Evolutionary conservation across 345 rosid species (phyloP).

Genomic region (Salix viminalis): DNA sequence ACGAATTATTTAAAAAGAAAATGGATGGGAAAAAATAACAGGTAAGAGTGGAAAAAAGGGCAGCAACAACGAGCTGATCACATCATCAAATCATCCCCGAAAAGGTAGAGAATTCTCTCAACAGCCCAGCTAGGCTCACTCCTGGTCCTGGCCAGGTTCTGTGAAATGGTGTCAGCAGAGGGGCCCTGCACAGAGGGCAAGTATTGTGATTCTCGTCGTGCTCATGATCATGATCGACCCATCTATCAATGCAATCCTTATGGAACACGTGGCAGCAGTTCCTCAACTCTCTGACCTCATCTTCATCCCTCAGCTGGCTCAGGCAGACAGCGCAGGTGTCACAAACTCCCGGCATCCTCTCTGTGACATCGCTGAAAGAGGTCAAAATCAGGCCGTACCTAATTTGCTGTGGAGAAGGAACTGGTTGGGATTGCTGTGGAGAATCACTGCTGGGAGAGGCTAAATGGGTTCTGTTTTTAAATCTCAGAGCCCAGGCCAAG

Average conservation of each 20-base stretch:
- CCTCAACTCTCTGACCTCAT: conserved; percentile 72
- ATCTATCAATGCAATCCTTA: conserved; percentile 74
- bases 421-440: not conserved
- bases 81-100: conserved; percentile 71
- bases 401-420: conserved; percentile 43
- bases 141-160: conserved; percentile 34
- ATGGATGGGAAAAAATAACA: not conserved
- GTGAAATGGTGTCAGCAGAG: conserved; percentile 53
- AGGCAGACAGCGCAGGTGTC: conserved; percentile 88
- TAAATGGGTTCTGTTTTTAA: conserved; percentile 36
- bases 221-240: conserved; percentile 70
- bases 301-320: conserved; percentile 41
- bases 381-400: conserved; percentile 52
- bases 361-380: conserved; percentile 51
- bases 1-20: not conserved
- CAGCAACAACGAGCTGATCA: conserved; percentile 10
- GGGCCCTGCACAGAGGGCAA: conserved; percentile 89
- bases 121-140: conserved; percentile 93
- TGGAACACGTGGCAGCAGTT: conserved; percentile 94
- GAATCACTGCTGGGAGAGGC: conserved; percentile 4
- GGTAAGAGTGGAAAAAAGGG: not conserved
- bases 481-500: conserved; percentile 48
- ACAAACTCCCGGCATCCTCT: conserved; percentile 26
- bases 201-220: conserved; percentile 50
- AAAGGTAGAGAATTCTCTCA: conserved; percentile 75